Evolutionary conservation across 2,329 filamentous ascomycete species (phyloP), one percentile per base, ranked within the genome.

Genomic region (Arthrobotrys musiformis): DNA sequence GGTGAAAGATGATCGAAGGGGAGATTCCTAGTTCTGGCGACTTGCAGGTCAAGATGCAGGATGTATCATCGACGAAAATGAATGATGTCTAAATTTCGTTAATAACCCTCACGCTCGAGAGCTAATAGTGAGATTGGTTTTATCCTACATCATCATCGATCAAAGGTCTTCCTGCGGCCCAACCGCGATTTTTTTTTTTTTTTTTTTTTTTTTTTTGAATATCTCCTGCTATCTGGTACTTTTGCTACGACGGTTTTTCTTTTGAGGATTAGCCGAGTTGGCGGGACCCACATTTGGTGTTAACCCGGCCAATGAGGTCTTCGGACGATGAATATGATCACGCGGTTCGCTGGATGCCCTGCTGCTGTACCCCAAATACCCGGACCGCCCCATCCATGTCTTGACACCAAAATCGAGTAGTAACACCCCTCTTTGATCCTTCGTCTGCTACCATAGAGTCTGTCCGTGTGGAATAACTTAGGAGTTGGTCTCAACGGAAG

Each of bases 251-350:
- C 46, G 35, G 26, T 61, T 62, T 40, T 35, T 61, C 17, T 28
- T 56, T 64, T 64, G 48, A 75, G 63, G 63, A 75, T 75, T 75
- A 75, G 70, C 70, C 70, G 70, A 75, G 37, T 75, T 46, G 17
- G n/a, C 24, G 46, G 30, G 54, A 62, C 56, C 70, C 63, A 61
- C 52, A 22, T 22, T 58, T 28, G 26, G 17, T 17, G 42, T 69
- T 63, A 24, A 63, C 35, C 62, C 63, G 33, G 30, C 70, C 70
- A 75, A 75, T 75, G 52, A 69, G 37, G 63, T 68, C 70, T 75
- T 75, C 70, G 70, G 70, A 75, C 48, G 70, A 75, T 63, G 46
- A 46, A 30, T 61, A 56, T 75, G 70, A 69, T 75, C 70, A 75
- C 70, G 70, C 70, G 70, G 62, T 75, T 69, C 63, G 44, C 54